Conservation (phyloP, 495 filamentous ascomycete genomes). For the Trichoderma virens region DNA sequence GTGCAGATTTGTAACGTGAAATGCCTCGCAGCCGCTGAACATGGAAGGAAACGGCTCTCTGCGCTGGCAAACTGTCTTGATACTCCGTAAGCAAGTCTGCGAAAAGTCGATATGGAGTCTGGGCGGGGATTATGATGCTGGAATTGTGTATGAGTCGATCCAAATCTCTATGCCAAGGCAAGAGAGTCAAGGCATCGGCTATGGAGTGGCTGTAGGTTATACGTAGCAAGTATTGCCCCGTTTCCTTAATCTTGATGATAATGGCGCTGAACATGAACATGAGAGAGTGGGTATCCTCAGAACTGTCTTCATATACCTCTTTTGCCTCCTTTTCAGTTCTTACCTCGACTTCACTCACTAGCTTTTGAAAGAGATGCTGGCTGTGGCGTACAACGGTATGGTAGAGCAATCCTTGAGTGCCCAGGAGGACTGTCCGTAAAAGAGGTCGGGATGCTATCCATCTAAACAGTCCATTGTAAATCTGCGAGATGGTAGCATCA, state of each 20-base stretch:
- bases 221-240: conserved; percentile 1
- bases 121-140: not conserved
- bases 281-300: not conserved
- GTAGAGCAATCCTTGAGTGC: conserved; percentile 9
- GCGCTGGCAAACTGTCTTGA: conserved; percentile 15
- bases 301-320: not conserved
- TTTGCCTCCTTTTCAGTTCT: not conserved
- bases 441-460: conserved; percentile 13
- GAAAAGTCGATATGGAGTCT: conserved; percentile 19
- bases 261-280: conserved; percentile 13
- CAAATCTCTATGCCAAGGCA: conserved; percentile 16
- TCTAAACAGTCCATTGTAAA: conserved; percentile 14
- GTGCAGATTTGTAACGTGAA: conserved; percentile 10
- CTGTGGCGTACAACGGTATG: conserved; percentile 13
- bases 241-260: conserved; percentile 11
- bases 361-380: conserved; percentile 8
- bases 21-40: conserved; percentile 16
- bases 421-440: conserved; percentile 13
- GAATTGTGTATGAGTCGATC: conserved; percentile 14
- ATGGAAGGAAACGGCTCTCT: conserved; percentile 11
- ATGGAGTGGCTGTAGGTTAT: conserved; percentile 16
- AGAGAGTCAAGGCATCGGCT: conserved; percentile 15
- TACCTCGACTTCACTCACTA: conserved; percentile 8
- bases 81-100: conserved; percentile 17
- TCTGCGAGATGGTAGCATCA: not conserved